Conservation (phyloP, 108 stramenopile genomes). For the Phaeodactylum tricornutum region DNA sequence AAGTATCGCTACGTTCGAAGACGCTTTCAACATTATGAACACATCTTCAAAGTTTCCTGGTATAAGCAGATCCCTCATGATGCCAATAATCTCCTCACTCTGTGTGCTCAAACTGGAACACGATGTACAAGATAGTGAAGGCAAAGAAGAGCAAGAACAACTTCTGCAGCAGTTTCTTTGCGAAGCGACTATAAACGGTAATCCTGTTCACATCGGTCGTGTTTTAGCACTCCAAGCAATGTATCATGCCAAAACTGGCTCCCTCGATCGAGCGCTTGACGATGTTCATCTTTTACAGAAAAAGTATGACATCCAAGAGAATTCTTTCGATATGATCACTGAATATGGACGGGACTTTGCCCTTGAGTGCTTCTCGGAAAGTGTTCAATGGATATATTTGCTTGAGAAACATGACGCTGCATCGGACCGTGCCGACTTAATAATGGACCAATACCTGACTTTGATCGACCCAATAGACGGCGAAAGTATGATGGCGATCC, state of each 20-base stretch:
- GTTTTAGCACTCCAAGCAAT: conserved; percentile 49
- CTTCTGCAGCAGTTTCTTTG: conserved; percentile 35
- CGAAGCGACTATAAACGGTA: conserved; percentile 35
- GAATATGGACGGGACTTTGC: conserved; percentile 17
- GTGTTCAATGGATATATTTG: conserved; percentile 18
- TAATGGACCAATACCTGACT: conserved; percentile 9
- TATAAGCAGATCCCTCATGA: conserved; percentile 10
- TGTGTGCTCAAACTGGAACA: conserved; percentile 8
- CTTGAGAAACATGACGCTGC: conserved; percentile 7
- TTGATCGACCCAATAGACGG: conserved; percentile 7
- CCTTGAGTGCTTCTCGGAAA: conserved; percentile 2
- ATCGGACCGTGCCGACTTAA: conserved; percentile 2
- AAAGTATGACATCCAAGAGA: conserved; percentile 25
- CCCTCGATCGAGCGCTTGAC: conserved; percentile 38
- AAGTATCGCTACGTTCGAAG: conserved; percentile 13
- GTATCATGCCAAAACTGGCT: conserved; percentile 26
- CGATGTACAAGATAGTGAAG: neutral
- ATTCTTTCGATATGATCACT: conserved; percentile 1
- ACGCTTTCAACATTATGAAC: conserved; percentile 15
- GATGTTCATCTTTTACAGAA: conserved; percentile 20
- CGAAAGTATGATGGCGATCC: conserved; percentile 5
- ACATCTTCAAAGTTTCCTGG: conserved; percentile 12
- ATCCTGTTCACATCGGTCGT: conserved; percentile 49
- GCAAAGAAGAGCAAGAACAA: conserved; percentile 18
- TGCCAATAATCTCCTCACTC: conserved; percentile 17